Evolutionary conservation across 352 stramenopile genomes (phyloP), one percentile per base, ranked within the genome.

Genomic region (Phytophthora melonis): DNA sequence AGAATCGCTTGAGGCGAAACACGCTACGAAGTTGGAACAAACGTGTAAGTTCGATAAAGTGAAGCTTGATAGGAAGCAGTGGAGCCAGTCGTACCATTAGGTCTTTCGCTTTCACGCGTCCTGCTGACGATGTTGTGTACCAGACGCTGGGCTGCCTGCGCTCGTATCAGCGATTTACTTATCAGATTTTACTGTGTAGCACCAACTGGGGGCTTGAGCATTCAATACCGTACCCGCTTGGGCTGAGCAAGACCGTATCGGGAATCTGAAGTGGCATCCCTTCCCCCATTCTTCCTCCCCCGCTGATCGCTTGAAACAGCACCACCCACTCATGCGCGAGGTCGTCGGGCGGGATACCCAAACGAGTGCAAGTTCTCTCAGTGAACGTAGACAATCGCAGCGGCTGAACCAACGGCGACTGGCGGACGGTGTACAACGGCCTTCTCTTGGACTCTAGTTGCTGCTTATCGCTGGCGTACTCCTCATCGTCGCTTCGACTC

Each of bases 281-380:
- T 50, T 79, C 73, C 18, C 68, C 60, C 10, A 61, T 62, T n/a
- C 34, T 79, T 11, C 52, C 56, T 13, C 58, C 70, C 9, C 60
- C 70, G n/a, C 72, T 68, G n/a, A 92, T 80, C 9, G 67, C 77
- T 55, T 87, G 80, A 55, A 90, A 90, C 3, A 92, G 50, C 11
- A 77, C 74, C 3, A 92, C 75, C 85, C 85, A 92, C 68, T 92
- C 85, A 47, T 84, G 74, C 0, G 79, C 85, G 9, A 92, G 72
- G 55, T 92, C 83, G 10, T 68, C 58, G 11, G 25, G 5, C 36
- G 41, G 23, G 8, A 83, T 57, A 8, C 75, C 76, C 14, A 76
- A 81, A 21, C 67, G 67, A 5, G 30, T 41, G 27, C 59, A 66
- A 0, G 74, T 84, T 43, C 57, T 75, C 32, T 83, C 74, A 0